phyloP scores from a whole-genome alignment of 345 rosid species.

The Raphanus sativus region DNA sequence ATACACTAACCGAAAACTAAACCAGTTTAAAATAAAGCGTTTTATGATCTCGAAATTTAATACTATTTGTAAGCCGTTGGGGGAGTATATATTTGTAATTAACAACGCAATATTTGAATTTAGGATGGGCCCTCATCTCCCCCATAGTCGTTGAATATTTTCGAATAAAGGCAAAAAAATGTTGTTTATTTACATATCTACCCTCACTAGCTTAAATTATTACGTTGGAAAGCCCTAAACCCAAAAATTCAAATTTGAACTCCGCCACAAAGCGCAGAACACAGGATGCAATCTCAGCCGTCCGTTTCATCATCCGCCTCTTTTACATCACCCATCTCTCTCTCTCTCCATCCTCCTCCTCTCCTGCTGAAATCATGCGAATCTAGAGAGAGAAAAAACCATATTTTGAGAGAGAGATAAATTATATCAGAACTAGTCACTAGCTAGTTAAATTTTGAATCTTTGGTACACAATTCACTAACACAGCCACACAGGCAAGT shows the following conservation, averaged over 20 bases:
- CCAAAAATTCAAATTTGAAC: slow-evolving; percentile 49
- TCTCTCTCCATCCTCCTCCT: slow-evolving; percentile 15
- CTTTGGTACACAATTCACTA: slow-evolving; percentile 43
- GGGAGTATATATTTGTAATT: slow-evolving; percentile 1
- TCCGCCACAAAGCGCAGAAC: slow-evolving; percentile 35
- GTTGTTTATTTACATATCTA: neutral
- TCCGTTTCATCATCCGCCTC: slow-evolving; percentile 30
- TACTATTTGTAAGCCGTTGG: neutral
- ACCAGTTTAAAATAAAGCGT: neutral
- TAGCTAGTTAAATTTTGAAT: slow-evolving; percentile 30
- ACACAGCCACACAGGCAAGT: slow-evolving; percentile 41
- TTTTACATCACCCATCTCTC: neutral
- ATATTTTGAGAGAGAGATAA: slow-evolving; percentile 3
- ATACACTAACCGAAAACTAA: neutral
- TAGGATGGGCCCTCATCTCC: neutral
- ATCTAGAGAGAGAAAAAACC: slow-evolving; percentile 14
- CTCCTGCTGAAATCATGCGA: slow-evolving; percentile 33
- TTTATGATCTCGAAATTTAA: neutral
- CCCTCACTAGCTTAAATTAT: neutral
- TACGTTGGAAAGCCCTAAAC: slow-evolving; percentile 18
- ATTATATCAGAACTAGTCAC: slow-evolving; percentile 4
- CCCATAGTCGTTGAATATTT: slow-evolving; percentile 15
- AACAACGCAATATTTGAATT: slow-evolving; percentile 15
- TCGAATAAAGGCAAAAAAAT: neutral
- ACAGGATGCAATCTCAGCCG: slow-evolving; percentile 48